Conservation (phyloP, 225 moss, liverwort and hornwort genomes). For the Straminergon stramineum region DNA sequence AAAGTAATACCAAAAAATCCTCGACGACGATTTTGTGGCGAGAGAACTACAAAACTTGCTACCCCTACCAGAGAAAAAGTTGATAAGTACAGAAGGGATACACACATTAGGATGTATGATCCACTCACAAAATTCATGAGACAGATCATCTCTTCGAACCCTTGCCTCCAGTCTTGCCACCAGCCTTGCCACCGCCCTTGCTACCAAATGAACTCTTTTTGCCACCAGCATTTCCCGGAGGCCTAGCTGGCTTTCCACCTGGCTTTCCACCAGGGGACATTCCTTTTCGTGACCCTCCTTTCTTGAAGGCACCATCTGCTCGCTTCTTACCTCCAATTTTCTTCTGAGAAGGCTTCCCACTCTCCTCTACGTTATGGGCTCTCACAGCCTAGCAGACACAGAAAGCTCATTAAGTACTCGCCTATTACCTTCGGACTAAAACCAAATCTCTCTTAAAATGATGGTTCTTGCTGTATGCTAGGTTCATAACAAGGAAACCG, state of each 20-base stretch:
- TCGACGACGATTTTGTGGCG: background rate
- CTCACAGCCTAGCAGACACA: constrained; percentile 63
- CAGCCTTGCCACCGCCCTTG: constrained; percentile 13
- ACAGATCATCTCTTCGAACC: constrained; percentile 20
- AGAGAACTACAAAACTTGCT: constrained; percentile 17
- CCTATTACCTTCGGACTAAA: background rate
- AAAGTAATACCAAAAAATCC: background rate
- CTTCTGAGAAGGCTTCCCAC: constrained; percentile 56
- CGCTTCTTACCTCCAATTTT: constrained; percentile 77
- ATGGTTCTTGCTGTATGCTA: background rate
- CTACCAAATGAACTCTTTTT: constrained; percentile 24
- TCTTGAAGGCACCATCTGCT: constrained; percentile 57
- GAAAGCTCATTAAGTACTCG: background rate
- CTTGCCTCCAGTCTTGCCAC: constrained; percentile 16
- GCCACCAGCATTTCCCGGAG: constrained; percentile 5
- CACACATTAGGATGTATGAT: background rate
- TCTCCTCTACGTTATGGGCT: constrained; percentile 82
- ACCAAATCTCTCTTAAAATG: background rate
- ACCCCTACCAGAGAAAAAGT: background rate
- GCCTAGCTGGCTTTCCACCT: constrained; percentile 24
- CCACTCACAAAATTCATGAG: background rate
- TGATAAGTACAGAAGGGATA: background rate
- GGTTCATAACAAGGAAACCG: background rate
- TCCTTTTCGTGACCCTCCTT: constrained; percentile 73
- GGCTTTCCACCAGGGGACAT: constrained; percentile 37